Evolutionary conservation across 176 grass and related monocot species (phyloP).

Genomic region (Oryza meridionalis): DNA sequence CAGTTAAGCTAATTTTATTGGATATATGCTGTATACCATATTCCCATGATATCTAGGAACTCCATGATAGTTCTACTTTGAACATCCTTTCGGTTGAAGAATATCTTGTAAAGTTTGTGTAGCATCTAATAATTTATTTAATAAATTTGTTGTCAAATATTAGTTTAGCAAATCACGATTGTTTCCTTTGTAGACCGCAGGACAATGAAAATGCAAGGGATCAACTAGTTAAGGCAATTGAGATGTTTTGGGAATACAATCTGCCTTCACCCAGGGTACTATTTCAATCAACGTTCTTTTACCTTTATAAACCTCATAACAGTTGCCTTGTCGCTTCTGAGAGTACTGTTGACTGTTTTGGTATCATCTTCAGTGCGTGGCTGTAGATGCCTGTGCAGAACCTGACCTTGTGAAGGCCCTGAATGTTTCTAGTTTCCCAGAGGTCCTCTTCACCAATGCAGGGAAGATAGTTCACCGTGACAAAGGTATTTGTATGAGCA

Average conservation of each 20-base stretch:
- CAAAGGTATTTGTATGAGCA: conserved; percentile 54
- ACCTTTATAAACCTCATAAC: conserved; percentile 1
- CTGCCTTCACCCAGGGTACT: conserved; percentile 85
- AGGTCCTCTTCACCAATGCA: conserved; percentile 89
- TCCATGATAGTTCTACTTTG: background rate
- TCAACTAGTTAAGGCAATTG: conserved; percentile 77
- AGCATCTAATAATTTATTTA: background rate
- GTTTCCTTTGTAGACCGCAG: conserved; percentile 41
- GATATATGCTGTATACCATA: background rate
- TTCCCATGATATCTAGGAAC: background rate
- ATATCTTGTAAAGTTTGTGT: background rate
- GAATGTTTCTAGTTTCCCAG: conserved; percentile 74
- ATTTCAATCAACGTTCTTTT: background rate
- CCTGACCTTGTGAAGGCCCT: conserved; percentile 64
- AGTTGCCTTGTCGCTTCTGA: background rate
- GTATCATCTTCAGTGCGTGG: conserved; percentile 67
- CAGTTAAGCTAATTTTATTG: background rate
- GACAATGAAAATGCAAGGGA: conserved; percentile 76
- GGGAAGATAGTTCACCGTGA: conserved; percentile 91
- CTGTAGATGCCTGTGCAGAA: conserved; percentile 74
- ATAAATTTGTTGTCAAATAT: background rate
- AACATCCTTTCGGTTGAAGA: background rate
- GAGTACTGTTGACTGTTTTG: background rate
- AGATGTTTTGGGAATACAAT: conserved; percentile 81
- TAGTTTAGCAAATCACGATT: background rate